Evolutionary conservation across 306 rosid species (phyloP).

Genomic region (Biancaea sappan): DNA sequence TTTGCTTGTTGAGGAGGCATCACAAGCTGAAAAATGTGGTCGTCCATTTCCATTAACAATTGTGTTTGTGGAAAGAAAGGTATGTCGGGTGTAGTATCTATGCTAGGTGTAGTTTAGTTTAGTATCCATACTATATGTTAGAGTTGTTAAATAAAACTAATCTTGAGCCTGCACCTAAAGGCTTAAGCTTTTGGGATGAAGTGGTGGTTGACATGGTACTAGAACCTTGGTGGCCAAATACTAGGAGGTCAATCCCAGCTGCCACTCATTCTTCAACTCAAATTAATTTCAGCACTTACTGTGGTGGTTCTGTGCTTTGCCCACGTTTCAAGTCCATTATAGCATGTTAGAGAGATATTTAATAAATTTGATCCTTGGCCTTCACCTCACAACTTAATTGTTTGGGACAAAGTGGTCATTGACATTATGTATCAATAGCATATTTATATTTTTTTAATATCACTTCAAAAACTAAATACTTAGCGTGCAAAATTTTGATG

Average conservation of each 20-base stretch:
- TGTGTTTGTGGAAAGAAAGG: slow-evolving; percentile 93
- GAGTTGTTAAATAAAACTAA: neutral
- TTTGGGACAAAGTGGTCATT: too few relatives aligned
- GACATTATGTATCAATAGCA: neutral
- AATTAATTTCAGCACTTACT: neutral
- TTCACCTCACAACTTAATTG: too few relatives aligned
- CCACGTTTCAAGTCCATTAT: neutral
- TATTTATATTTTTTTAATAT: neutral
- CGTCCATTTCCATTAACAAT: slow-evolving; percentile 77
- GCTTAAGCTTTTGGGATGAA: neutral
- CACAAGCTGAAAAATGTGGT: slow-evolving; percentile 68
- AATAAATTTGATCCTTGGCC: neutral
- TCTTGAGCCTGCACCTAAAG: neutral
- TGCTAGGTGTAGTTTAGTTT: neutral
- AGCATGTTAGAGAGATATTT: neutral
- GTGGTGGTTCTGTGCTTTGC: neutral
- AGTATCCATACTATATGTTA: neutral
- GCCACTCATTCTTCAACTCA: neutral
- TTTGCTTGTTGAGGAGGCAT: slow-evolving; percentile 79
- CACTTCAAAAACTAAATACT: slow-evolving; percentile 7
- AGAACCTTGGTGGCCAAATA: neutral
- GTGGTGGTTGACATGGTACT: neutral
- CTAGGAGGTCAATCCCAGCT: neutral
- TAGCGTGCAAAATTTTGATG: neutral
- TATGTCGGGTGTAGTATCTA: slow-evolving; percentile 26